Conservation (phyloP, 2,329 filamentous ascomycete genomes). For the Tricladium varicosporioides region DNA sequence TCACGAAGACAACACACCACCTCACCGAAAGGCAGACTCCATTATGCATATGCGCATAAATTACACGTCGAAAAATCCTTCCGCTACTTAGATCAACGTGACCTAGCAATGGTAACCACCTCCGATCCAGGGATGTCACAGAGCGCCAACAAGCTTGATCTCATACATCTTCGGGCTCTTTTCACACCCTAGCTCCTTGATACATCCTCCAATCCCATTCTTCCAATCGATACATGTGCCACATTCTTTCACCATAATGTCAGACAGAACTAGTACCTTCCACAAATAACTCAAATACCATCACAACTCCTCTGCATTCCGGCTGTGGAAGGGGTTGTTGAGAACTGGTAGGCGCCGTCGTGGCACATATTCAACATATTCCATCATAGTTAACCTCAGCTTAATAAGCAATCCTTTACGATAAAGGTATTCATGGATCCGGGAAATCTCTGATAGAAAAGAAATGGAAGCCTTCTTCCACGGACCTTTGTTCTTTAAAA, state of each 20-base stretch:
- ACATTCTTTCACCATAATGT: background rate
- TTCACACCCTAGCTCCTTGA: background rate
- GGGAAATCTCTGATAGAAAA: background rate
- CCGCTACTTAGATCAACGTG: no score
- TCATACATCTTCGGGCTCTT: background rate
- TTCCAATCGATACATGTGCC: background rate
- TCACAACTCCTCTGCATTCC: background rate
- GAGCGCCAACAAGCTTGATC: background rate
- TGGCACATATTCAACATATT: background rate
- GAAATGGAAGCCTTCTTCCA: background rate
- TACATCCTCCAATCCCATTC: background rate
- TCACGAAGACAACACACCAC: no score
- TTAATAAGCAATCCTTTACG: background rate
- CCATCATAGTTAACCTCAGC: background rate
- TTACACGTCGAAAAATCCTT: no score
- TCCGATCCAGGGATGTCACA: no score
- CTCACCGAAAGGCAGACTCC: no score
- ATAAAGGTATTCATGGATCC: background rate
- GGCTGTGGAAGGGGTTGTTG: background rate
- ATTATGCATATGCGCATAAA: no score
- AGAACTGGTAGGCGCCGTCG: background rate
- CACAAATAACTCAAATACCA: conserved; percentile 5
- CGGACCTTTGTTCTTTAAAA: background rate
- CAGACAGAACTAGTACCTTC: conserved; percentile 1
- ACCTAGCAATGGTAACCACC: no score